Evolutionary conservation across 2,329 filamentous ascomycete genomes (phyloP).

Genomic region (Ascochyta fabae): DNA sequence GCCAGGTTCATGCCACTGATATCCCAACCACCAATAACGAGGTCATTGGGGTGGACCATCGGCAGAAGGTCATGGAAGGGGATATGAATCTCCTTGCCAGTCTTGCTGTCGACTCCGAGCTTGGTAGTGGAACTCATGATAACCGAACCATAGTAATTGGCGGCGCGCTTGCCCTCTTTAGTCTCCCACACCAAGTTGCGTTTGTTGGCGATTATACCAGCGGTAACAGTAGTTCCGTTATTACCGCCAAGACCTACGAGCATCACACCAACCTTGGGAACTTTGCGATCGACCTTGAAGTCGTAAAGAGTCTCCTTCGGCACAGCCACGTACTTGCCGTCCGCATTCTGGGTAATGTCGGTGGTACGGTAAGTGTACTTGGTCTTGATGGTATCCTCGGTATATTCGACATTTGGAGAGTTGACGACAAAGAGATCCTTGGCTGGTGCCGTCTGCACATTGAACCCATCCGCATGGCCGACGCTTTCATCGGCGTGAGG

Average conservation of each 20-base stretch:
- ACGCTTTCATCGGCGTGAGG: constrained; percentile 81
- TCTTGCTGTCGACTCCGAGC: constrained; percentile 85
- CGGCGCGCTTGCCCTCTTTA: constrained; percentile 80
- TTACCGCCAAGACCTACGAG: constrained; percentile 97
- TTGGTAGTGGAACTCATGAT: constrained; percentile 98
- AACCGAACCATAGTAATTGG: constrained; percentile 98
- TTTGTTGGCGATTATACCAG: constrained; percentile 95
- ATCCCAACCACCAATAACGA: constrained; percentile 96
- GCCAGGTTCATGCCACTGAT: constrained; percentile 91
- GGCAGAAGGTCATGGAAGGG: constrained; percentile 93
- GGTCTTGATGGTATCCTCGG: constrained; percentile 84
- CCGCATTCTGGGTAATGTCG: constrained; percentile 71
- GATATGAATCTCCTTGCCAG: constrained; percentile 89
- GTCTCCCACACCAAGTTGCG: constrained; percentile 89
- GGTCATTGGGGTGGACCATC: constrained; percentile 96
- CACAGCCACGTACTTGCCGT: constrained; percentile 80
- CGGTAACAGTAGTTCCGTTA: constrained; percentile 96
- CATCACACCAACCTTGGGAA: constrained; percentile 96
- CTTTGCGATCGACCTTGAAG: constrained; percentile 95
- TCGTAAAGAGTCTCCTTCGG: constrained; percentile 91
- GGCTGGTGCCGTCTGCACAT: constrained; percentile 52
- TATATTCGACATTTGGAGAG: constrained; percentile 92
- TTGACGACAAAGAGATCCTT: constrained; percentile 81
- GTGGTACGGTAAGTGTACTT: constrained; percentile 98
- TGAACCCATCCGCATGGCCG: constrained; percentile 62